These are phyloP conservation scores for Nosema muscidifuracis DNA, from an alignment of 371 early-diverging fungal species.

Conservation along the genomic window DNA sequence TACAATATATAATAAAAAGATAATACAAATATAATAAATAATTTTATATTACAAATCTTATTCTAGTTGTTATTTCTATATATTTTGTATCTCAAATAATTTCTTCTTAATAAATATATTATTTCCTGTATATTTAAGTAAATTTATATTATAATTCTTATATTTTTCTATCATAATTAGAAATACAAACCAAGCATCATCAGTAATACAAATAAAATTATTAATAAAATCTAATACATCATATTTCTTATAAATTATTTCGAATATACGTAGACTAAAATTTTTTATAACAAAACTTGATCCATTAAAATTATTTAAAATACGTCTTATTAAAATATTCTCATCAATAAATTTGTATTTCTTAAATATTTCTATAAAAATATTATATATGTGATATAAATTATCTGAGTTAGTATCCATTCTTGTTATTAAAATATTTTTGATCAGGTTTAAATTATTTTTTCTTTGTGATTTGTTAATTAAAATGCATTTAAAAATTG, in stretches of 20 bases:
- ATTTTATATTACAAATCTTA: too few species aligned
- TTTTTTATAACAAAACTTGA: neutral
- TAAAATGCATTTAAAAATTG: neutral
- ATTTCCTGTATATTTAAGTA: neutral
- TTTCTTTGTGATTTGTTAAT: neutral
- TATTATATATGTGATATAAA: neutral
- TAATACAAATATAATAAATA: too few species aligned
- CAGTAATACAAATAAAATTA: neutral
- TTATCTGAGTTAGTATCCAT: neutral
- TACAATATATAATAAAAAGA: too few species aligned
- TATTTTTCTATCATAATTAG: neutral
- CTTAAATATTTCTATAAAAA: neutral
- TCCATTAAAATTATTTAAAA: neutral
- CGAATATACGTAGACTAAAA: neutral
- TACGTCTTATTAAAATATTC: neutral
- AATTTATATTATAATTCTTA: neutral
- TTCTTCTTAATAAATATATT: neutral
- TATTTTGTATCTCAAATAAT: neutral
- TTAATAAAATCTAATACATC: neutral
- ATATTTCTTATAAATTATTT: neutral
- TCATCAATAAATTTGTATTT: neutral
- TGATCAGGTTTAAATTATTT: neutral
- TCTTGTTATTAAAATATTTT: neutral
- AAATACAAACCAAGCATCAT: neutral
- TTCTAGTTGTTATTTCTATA: neutral